Evolutionary conservation across 805 yeast species (phyloP), one percentile per base, ranked within the genome.

Genomic region (Candida rishiriensis): DNA sequence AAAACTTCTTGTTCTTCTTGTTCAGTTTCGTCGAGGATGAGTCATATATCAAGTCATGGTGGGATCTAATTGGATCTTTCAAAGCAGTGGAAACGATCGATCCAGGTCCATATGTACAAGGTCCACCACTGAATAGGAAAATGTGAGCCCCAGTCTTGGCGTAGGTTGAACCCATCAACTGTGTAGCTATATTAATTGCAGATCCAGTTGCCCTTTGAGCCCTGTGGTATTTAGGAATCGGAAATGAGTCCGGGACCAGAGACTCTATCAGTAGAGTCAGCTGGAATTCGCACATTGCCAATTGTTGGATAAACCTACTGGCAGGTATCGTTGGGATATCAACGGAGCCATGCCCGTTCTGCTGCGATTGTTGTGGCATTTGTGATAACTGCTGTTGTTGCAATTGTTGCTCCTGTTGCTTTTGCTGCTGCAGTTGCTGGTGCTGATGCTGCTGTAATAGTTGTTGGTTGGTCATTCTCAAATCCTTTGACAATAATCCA

Each of bases 91-190:
- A 73, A 10, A 81, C 86, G 30, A 83, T 76, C 33, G 65, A 56
- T 2, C 88, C 88, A 2, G 85, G 84, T 1, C 87, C 87, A 48
- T 65, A 64, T 0, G 87, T 83, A 52, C 84, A 76, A 6, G 84
- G 80, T 1, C 88, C 88, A 28, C 81, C 85, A 4, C 76, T 56
- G 53, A 81, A 81, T 18, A 75, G 59, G 56, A 79, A 57, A 5
- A 80, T 56, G 39, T 78, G 79, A 0, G 81, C 77, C 1, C 85
- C 85, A 1, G 74, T 63, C 28, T 75, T 70, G 0, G 76, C 68
- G 38, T 65, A 70, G 8, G 74, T 52, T 3, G 60, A 54, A 35
- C 65, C 57, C 46, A 73, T 35, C 51, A 73, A 40, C 57, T 63
- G 54, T 48, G 68, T 34, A 53, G 75, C 66, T 64, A 81, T 62